Evolutionary conservation across 1,139 yeast genomes (phyloP).

Genomic region (Casaregolazyma suthepensis): DNA sequence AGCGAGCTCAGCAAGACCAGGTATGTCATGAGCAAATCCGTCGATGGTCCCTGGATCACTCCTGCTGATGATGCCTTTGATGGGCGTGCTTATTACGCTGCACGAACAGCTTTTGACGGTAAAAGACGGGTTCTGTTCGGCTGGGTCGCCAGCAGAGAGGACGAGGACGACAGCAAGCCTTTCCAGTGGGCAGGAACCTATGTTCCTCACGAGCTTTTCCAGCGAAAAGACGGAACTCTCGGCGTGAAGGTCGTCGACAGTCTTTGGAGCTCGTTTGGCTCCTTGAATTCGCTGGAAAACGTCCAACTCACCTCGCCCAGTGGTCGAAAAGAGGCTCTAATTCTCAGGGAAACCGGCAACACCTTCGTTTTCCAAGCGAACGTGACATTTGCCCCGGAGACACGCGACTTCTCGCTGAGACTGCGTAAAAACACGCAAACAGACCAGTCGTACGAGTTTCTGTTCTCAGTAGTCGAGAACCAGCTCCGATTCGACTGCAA

Average conservation of each 20-base stretch:
- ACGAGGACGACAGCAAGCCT: constrained; percentile 11
- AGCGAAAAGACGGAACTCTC: constrained; percentile 6
- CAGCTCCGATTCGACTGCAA: constrained; percentile 8
- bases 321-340: constrained; percentile 6
- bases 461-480: constrained; percentile 9
- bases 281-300: not conserved
- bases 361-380: constrained; percentile 10
- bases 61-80: constrained; percentile 12
- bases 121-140: constrained; percentile 10
- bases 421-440: constrained; percentile 9
- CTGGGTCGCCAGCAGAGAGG: constrained; percentile 12
- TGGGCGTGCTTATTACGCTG: constrained; percentile 11
- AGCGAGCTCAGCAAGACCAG: constrained; percentile 12
- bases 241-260: constrained; percentile 10
- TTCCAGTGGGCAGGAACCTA: constrained; percentile 12
- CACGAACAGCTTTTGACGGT: constrained; percentile 12
- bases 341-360: constrained; percentile 2
- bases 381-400: constrained; percentile 5
- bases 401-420: constrained; percentile 11
- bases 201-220: constrained; percentile 11
- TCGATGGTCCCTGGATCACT: constrained; percentile 11
- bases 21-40: constrained; percentile 10
- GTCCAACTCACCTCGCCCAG: not conserved
- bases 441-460: constrained; percentile 10
- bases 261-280: constrained; percentile 7